Conservation (phyloP, 345 rosid species). For the Draba incana region DNA sequence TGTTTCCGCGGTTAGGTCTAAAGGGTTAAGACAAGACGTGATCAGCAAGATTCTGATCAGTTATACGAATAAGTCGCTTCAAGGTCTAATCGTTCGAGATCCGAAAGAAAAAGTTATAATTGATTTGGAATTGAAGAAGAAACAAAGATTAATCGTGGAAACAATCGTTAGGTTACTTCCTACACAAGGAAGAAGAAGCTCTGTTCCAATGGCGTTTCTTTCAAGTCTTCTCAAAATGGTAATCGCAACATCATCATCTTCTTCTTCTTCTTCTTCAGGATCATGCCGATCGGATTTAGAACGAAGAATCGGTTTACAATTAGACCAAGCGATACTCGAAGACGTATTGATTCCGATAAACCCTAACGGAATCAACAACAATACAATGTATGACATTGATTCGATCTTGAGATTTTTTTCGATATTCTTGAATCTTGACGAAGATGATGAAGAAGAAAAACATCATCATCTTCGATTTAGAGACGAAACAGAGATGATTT, state of each 20-base stretch:
- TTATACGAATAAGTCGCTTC: conserved; percentile 80
- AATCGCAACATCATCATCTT: conserved; percentile 60
- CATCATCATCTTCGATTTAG: conserved; percentile 50
- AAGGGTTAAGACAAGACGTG: conserved; percentile 93
- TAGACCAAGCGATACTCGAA: conserved; percentile 98
- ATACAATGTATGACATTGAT: conserved; percentile 76
- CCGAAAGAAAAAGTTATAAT: conserved; percentile 53
- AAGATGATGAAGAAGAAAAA: conserved; percentile 75
- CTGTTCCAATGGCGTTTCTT: conserved; percentile 90
- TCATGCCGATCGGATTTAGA: conserved; percentile 85
- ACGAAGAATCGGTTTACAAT: conserved; percentile 86
- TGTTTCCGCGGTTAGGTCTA: conserved; percentile 74
- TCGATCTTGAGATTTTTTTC: conserved; percentile 86
- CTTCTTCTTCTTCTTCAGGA: conserved; percentile 41
- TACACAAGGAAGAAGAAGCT: conserved; percentile 84
- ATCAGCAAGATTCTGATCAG: conserved; percentile 88
- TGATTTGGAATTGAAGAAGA: conserved; percentile 75
- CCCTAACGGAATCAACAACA: conserved; percentile 55
- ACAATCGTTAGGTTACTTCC: conserved; percentile 77
- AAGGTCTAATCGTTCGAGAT: conserved; percentile 66
- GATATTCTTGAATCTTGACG: conserved; percentile 75
- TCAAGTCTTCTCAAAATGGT: conserved; percentile 83
- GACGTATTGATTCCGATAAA: conserved; percentile 82
- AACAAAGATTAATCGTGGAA: conserved; percentile 77
- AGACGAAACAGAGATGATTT: conserved; percentile 81